Base-by-base conservation (phyloP, 1,284 basidiomycete species). In the Cystobasidium sp. region DNA sequence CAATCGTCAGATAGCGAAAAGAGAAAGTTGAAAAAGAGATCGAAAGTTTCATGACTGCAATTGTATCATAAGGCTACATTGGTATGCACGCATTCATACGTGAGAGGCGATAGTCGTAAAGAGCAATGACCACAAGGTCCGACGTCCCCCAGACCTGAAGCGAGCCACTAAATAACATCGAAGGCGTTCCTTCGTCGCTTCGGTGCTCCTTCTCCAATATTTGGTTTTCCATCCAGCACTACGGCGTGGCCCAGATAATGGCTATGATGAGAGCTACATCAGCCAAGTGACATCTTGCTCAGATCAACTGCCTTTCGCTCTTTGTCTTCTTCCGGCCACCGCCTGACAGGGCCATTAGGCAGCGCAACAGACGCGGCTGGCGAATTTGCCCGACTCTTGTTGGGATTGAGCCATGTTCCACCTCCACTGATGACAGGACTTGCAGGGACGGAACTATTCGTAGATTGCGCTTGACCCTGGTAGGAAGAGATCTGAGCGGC, bases 271-370 rank as follows among this genome's bases (percentile, higher is more conserved):
- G 1, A 31, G 31, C 31, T 31, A 37, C 43, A 5, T 65, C 44
- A 73, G 4, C 52, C 70, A 10, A 73, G 37, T 7, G 70, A 66
- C 70, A 73, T 73, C 52, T 73, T 73, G 62, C 70, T 61, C 2
- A 73, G 41, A 37, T 73, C 70, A 9, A 73, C 70, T 9, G 62
- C 51, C 10, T 73, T 73, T 1, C 53, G 63, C 31, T 56, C 52
- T 24, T 59, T 55, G 9, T 63, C 69, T 43, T 64, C 61, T 18
- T 65, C 62, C 8, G 46, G 31, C 61, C 61, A 72, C 20, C 69
- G 46, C 43, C 52, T 64, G 16, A n/a, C 51, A 16, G 69, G 22
- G 10, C 20, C 68, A 10, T 6, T 39, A 12, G 68, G 52, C 6
- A 46, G 20, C 18, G 10, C 39, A 20, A 49, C 41, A 6, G 46